A percentile compares a stretch with the other conserved stretches of the same genome.
Evolutionary conservation across 1,139 yeast genomes (phyloP).

Genomic region (Chernovozyma sophiae-reginae): DNA sequence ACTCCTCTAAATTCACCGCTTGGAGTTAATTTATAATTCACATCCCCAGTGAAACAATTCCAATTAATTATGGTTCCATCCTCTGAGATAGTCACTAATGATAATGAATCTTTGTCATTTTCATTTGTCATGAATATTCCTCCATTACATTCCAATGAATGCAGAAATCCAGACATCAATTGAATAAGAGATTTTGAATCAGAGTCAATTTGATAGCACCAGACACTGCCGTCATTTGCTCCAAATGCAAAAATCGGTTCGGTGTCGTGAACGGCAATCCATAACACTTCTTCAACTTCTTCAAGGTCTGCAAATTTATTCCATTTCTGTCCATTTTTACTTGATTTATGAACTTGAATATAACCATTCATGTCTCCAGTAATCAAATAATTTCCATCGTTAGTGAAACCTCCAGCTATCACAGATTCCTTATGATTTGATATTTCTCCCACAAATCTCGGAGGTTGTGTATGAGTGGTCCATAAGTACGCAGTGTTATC

Average conservation of each 20-base stretch:
- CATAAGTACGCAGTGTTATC: conserved; percentile 86
- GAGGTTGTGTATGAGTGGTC: conserved; percentile 86
- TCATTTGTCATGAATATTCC: conserved; percentile 69
- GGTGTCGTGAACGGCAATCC: conserved; percentile 78
- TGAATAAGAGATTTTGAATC: conserved; percentile 53
- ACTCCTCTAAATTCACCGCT: conserved; percentile 62
- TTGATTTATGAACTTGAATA: conserved; percentile 66
- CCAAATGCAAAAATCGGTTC: conserved; percentile 86
- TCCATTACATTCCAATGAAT: conserved; percentile 71
- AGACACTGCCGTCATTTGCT: conserved; percentile 86
- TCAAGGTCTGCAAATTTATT: conserved; percentile 63
- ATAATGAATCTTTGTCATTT: conserved; percentile 56
- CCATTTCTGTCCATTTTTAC: conserved; percentile 83
- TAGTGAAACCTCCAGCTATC: conserved; percentile 75
- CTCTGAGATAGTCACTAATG: conserved; percentile 75
- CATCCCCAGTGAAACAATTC: conserved; percentile 80
- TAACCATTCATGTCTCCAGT: conserved; percentile 96
- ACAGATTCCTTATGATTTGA: conserved; percentile 85
- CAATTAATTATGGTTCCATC: conserved; percentile 86
- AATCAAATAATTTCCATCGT: conserved; percentile 73
- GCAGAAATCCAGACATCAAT: conserved; percentile 77
- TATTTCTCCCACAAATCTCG: conserved; percentile 70
- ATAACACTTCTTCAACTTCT: conserved; percentile 75
- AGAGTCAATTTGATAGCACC: conserved; percentile 80
- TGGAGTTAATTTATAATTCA: conserved; percentile 61